A percentile compares a stretch with the other conserved stretches of the same genome.
These are phyloP conservation scores for Tetrahymena malaccensis DNA, from an alignment of 73 alveolate species.

Conservation along the genomic window DNA sequence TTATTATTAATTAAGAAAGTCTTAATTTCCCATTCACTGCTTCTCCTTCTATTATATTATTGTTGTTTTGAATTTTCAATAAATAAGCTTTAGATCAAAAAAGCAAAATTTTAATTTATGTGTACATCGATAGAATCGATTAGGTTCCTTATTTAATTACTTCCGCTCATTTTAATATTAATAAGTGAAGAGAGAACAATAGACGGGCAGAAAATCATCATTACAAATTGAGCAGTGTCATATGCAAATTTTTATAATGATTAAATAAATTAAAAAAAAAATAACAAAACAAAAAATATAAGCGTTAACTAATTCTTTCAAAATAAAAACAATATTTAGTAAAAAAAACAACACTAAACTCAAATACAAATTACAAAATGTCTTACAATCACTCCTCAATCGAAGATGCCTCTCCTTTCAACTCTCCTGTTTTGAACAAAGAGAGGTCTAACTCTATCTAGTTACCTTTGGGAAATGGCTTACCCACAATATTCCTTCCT, in stretches of 20 bases:
- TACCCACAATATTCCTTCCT: neutral
- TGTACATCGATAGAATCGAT: neutral
- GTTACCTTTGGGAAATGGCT: neutral
- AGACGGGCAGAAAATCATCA: neutral
- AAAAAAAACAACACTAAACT: neutral
- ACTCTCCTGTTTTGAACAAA: neutral
- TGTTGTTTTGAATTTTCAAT: neutral
- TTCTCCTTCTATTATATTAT: neutral
- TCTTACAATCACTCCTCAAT: neutral
- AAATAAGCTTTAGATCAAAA: neutral
- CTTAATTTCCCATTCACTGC: neutral
- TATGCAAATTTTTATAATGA: neutral
- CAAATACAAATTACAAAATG: neutral
- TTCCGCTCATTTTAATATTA: neutral
- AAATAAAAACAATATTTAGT: neutral
- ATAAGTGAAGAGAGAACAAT: neutral
- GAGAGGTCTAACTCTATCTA: neutral
- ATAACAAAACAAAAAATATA: neutral
- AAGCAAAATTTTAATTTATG: neutral
- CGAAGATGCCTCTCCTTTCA: neutral
- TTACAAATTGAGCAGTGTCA: neutral
- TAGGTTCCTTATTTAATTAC: neutral
- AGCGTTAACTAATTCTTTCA: neutral
- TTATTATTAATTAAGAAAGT: neutral
- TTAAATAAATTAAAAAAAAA: too few species aligned